phyloP scores from a whole-genome alignment of 257 asterid genomes.

The Petrea volubilis region DNA sequence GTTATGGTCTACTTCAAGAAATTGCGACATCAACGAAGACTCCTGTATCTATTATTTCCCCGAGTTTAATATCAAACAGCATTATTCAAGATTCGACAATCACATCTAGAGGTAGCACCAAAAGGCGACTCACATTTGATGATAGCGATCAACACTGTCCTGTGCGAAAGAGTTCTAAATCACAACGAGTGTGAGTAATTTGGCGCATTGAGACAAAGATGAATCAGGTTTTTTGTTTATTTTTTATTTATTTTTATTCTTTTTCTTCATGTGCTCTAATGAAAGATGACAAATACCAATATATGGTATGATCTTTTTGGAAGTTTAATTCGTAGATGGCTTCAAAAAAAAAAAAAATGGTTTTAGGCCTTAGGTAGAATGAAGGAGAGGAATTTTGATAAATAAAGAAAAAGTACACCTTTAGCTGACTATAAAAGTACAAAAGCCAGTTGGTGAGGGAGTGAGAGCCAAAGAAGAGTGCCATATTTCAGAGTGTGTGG shows the following conservation, averaged over 20 bases:
- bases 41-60: constrained; percentile 28
- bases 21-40: constrained; percentile 25
- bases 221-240: not conserved
- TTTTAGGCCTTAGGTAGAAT: constrained; percentile 4
- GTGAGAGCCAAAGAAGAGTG: constrained; percentile 22
- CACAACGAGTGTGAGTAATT: not conserved
- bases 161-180: not conserved
- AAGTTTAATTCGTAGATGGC: constrained; percentile 3
- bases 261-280: not conserved
- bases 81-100: constrained; percentile 16
- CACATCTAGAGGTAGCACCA: constrained; percentile 27
- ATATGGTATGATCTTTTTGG: constrained; percentile 28
- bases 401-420: constrained; percentile 16
- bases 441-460: constrained; percentile 21
- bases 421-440: constrained; percentile 27
- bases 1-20: constrained; percentile 37
- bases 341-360: no score
- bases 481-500: constrained; percentile 12
- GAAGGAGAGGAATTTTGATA: constrained; percentile 5
- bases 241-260: not conserved
- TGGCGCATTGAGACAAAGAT: not conserved
- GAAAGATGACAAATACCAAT: not conserved
- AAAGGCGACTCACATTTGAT: constrained; percentile 32
- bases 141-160: constrained; percentile 13
- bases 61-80: constrained; percentile 11